Base-by-base conservation (phyloP, 2,329 filamentous ascomycete genomes). In the Didymellaceae sp. region DNA sequence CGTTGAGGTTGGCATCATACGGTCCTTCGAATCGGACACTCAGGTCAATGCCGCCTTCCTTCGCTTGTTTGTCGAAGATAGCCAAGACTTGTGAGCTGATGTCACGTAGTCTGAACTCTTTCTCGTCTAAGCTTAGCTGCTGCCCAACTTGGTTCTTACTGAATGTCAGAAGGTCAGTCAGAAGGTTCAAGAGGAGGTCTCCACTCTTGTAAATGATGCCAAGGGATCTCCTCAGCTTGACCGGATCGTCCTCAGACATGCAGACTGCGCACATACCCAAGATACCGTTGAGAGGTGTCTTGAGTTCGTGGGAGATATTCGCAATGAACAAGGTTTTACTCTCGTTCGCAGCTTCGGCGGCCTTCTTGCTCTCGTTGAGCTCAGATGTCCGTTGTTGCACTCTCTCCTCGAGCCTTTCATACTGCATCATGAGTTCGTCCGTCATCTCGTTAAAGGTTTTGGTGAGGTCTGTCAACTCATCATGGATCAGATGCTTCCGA, bases 251-350 rank as follows among this genome's bases (percentile, higher is more conserved):
- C 70, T 96, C 91, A 57, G 91, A 89, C 90, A 96, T 94, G 72
- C 90, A 94, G 1, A 96, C 88, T 0, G 91, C 89, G 61, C 88
- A 92, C 88, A 97, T 94, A 52, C 94, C 94, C 64, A 99, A 80
- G 39, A 97, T 97, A 10, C 93, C 94, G 67, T 97, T 97, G 49
- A 97, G 80, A 0, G 94, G 94, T 1, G 94, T 99, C 69, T 96
- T 95, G 26, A 99, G 80, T 72, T 97, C 86, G 60, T 88, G 86
- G 1, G 82, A 86, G 41, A 97, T 96, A 64, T 97, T 97, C 14
- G 94, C 94, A 57, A 99, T 95, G 76, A 97, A 97, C 7, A 97
- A 80, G 0, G 94, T 97, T 76, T 99, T 99, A 79, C 90, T 95
- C 74, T 96, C 90, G 63, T 96, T 97, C 3, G 92, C 92, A n/a